phyloP scores from a whole-genome alignment of 2,329 filamentous ascomycete genomes.

The Setomelanomma holmii region DNA sequence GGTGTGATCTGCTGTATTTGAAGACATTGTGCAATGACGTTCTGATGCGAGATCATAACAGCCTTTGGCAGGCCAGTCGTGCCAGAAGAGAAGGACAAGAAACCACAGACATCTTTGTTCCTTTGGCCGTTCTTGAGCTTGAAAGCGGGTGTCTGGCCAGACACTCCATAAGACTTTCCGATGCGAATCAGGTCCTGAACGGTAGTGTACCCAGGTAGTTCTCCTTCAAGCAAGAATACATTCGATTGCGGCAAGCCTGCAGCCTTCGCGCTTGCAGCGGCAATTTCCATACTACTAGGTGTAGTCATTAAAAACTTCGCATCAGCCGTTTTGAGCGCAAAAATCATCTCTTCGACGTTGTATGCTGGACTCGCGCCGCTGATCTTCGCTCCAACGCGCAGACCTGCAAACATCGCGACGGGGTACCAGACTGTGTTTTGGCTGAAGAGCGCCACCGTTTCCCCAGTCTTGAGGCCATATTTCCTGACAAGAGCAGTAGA shows the following conservation, averaged over 20 bases:
- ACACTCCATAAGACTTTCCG: conserved; percentile 51
- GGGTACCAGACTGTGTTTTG: conserved; percentile 74
- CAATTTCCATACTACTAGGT: conserved; percentile 62
- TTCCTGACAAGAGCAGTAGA: conserved; percentile 66
- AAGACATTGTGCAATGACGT: conserved; percentile 63
- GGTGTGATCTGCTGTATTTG: conserved; percentile 57
- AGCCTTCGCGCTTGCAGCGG: conserved; percentile 60
- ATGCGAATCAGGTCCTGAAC: conserved; percentile 55
- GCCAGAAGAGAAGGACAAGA: conserved; percentile 50
- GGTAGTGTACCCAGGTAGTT: conserved; percentile 58
- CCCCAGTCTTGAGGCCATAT: conserved; percentile 61
- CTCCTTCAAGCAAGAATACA: conserved; percentile 65
- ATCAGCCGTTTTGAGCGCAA: conserved; percentile 65
- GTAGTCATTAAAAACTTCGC: conserved; percentile 67
- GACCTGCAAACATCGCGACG: conserved; percentile 65
- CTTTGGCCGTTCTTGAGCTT: conserved; percentile 60
- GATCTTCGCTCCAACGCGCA: conserved; percentile 64
- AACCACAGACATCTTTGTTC: conserved; percentile 63
- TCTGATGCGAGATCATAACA: conserved; percentile 46
- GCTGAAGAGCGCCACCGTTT: conserved; percentile 68
- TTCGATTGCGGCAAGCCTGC: conserved; percentile 61
- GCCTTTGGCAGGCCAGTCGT: conserved; percentile 50
- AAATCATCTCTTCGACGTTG: conserved; percentile 72
- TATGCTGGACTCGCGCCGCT: conserved; percentile 71
- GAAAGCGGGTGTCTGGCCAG: conserved; percentile 57